phyloP scores from a whole-genome alignment of 345 rosid species.

The Pugionium cornutum region DNA sequence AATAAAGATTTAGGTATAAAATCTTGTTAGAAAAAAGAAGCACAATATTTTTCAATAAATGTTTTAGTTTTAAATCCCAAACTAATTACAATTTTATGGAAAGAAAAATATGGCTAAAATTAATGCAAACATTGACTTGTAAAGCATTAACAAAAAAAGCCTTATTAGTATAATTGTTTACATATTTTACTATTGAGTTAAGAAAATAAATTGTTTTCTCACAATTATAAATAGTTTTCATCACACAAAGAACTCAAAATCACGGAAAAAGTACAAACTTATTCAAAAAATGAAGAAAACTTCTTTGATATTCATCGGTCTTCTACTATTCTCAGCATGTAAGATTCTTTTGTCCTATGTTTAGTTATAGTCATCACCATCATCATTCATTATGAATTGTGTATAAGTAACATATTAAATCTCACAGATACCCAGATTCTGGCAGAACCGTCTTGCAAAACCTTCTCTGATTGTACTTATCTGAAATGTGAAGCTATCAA shows the following conservation, averaged over 20 bases:
- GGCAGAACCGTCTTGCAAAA: slow-evolving; percentile 2
- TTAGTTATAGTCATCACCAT: slow-evolving; percentile 2
- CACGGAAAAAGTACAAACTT: background rate
- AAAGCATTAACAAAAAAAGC: background rate
- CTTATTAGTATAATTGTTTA: background rate
- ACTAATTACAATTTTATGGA: no score
- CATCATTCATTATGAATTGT: background rate
- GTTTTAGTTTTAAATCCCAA: no score
- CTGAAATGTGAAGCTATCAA: background rate
- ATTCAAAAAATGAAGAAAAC: slow-evolving; percentile 24
- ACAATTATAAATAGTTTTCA: slow-evolving; percentile 2
- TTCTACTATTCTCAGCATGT: slow-evolving; percentile 28
- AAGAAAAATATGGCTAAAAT: no score
- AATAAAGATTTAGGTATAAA: no score
- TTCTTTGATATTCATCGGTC: slow-evolving; percentile 14
- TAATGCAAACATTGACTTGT: background rate
- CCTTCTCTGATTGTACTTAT: background rate
- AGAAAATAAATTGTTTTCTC: background rate
- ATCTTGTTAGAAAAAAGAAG: no score
- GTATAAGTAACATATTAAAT: slow-evolving; percentile 1
- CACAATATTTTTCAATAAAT: no score
- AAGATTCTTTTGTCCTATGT: background rate
- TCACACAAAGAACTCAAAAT: slow-evolving; percentile 10
- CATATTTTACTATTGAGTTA: background rate
- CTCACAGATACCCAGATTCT: slow-evolving; percentile 6